Conservation (phyloP, 2,329 filamentous ascomycete species). For the Acephala macrosclerotiorum region DNA sequence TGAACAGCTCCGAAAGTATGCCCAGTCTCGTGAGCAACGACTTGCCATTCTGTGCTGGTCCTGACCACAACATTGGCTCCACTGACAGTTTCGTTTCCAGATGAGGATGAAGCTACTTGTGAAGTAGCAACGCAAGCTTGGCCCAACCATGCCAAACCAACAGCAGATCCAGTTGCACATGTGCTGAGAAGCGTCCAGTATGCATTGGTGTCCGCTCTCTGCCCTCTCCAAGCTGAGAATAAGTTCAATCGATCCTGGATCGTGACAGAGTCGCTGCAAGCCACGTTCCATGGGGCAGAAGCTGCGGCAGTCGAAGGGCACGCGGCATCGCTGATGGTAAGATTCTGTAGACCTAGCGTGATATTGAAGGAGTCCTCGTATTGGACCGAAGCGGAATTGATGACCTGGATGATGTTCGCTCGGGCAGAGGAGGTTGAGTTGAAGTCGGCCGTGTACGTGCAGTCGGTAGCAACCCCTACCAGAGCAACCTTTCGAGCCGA, state of each 20-base stretch:
- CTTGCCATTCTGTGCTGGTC: conserved; percentile 88
- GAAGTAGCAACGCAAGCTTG: conserved; percentile 77
- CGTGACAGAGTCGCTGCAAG: conserved; percentile 66
- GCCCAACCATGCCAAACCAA: conserved; percentile 92
- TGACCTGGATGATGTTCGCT: conserved; percentile 79
- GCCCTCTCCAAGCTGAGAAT: conserved; percentile 89
- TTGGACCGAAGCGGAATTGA: conserved; percentile 86
- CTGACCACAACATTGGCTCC: conserved; percentile 90
- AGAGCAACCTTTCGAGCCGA: conserved; percentile 90
- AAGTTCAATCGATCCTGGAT: conserved; percentile 83
- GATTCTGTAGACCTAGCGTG: conserved; percentile 85
- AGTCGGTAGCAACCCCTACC: conserved; percentile 92
- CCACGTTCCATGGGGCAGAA: conserved; percentile 83
- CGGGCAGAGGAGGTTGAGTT: conserved; percentile 69
- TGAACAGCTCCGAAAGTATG: conserved; percentile 97
- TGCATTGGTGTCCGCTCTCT: conserved; percentile 79
- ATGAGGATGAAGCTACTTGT: conserved; percentile 57
- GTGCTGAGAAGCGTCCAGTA: conserved; percentile 87
- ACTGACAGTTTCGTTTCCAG: conserved; percentile 74
- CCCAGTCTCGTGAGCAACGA: conserved; percentile 92
- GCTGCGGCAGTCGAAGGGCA: conserved; percentile 75
- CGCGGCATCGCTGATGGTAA: conserved; percentile 77
- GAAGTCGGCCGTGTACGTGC: conserved; percentile 81
- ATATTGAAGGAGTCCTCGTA: conserved; percentile 96
- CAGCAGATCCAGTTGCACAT: conserved; percentile 80